These are phyloP conservation scores for Ligustrum vulgare DNA, from an alignment of 257 asterid genomes.

Conservation along the genomic window DNA sequence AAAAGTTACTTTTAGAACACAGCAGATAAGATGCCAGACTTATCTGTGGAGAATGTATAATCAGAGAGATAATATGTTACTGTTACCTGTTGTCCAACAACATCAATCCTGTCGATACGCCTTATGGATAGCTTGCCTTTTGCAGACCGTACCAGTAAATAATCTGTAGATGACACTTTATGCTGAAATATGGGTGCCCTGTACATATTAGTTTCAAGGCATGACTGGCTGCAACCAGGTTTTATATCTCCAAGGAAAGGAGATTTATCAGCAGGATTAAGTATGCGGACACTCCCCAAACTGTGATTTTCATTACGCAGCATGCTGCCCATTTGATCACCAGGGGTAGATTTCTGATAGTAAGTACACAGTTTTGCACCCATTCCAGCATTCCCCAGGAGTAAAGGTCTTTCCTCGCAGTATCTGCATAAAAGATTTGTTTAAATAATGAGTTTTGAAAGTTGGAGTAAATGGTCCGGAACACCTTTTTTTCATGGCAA, in stretches of 20 bases:
- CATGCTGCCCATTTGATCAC: slow-evolving; percentile 69
- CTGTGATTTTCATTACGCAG: slow-evolving; percentile 74
- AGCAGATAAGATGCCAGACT: slow-evolving; percentile 18
- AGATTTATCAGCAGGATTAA: slow-evolving; percentile 97
- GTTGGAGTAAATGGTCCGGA: neutral
- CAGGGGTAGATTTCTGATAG: slow-evolving; percentile 76
- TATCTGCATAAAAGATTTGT: slow-evolving; percentile 46
- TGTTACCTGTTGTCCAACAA: slow-evolving; percentile 95
- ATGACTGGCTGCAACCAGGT: slow-evolving; percentile 85
- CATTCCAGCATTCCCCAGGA: slow-evolving; percentile 93
- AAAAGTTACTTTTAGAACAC: slow-evolving; percentile 15
- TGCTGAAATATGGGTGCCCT: slow-evolving; percentile 94
- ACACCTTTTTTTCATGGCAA: neutral
- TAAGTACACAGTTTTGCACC: slow-evolving; percentile 97
- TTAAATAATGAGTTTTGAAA: neutral
- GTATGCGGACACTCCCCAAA: slow-evolving; percentile 77
- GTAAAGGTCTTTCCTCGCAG: slow-evolving; percentile 98
- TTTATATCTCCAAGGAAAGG: slow-evolving; percentile 97
- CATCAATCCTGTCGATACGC: slow-evolving; percentile 96
- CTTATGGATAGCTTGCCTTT: slow-evolving; percentile 98
- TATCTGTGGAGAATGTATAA: neutral
- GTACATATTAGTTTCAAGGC: slow-evolving; percentile 96
- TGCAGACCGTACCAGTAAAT: slow-evolving; percentile 90
- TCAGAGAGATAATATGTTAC: slow-evolving; percentile 16
- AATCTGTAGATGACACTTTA: slow-evolving; percentile 85